Conservation (phyloP, 2,329 filamentous ascomycete genomes). For the Penicillium sp. region DNA sequence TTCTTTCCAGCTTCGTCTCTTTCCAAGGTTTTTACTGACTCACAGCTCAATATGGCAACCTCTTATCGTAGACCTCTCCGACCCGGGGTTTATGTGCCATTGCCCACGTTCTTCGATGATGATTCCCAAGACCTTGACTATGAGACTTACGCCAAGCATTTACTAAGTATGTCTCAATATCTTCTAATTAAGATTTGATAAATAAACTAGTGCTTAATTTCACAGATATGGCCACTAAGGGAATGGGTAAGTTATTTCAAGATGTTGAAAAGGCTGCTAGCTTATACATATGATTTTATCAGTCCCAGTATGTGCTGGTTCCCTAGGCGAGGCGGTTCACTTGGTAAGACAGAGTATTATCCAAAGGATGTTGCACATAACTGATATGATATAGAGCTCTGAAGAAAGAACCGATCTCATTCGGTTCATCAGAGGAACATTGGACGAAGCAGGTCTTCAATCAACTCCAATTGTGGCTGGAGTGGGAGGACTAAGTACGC, state of each 20-base stretch:
- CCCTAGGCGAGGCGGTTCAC: constrained; percentile 26
- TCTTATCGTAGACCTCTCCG: constrained; percentile 1
- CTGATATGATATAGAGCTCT: constrained; percentile 5
- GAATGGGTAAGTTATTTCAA: constrained; percentile 4
- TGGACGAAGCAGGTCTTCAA: constrained; percentile 19
- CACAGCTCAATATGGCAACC: neutral
- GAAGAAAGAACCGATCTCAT: constrained; percentile 21
- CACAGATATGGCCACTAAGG: constrained; percentile 5
- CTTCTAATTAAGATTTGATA: neutral
- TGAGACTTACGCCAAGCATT: constrained; percentile 21
- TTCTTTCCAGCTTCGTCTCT: neutral
- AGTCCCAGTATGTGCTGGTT: constrained; percentile 26
- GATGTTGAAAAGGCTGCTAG: neutral
- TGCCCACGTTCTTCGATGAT: constrained; percentile 20
- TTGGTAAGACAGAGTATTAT: constrained; percentile 9
- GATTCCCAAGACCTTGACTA: constrained; percentile 23
- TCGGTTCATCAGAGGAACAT: constrained; percentile 19
- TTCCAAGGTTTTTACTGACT: no score
- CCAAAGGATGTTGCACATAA: neutral
- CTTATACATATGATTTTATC: neutral
- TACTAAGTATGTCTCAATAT: constrained; percentile 15
- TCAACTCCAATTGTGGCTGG: constrained; percentile 25
- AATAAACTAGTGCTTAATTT: neutral
- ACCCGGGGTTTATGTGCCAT: constrained; percentile 19
- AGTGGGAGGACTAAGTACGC: constrained; percentile 23